These are phyloP conservation scores for Torulaspora indica DNA, from an alignment of 805 yeast species.

Conservation along the genomic window DNA sequence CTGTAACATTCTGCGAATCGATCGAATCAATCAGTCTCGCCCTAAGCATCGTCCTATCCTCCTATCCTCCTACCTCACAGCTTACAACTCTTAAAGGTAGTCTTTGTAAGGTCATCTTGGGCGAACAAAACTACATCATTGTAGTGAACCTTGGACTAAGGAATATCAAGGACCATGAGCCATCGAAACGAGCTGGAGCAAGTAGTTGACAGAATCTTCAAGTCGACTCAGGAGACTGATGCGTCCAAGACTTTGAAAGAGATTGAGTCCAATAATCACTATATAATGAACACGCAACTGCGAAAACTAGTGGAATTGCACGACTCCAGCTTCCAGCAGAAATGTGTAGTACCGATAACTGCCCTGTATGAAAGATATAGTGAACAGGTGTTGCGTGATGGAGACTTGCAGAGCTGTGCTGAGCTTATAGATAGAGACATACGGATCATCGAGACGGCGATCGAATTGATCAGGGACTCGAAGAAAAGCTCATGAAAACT, in stretches of 20 bases:
- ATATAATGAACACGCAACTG: constrained; percentile 28
- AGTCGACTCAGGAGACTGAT: constrained; percentile 16
- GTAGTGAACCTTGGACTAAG: background rate
- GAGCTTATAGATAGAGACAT: constrained; percentile 70
- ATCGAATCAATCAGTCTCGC: constrained; percentile 22
- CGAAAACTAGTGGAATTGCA: constrained; percentile 28
- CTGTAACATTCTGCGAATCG: constrained; percentile 21
- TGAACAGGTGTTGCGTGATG: constrained; percentile 23
- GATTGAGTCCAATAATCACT: constrained; percentile 28
- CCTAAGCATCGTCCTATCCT: constrained; percentile 23
- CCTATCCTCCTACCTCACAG: background rate
- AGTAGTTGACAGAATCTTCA: constrained; percentile 13
- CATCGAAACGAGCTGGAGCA: constrained; percentile 13
- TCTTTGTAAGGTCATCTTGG: background rate
- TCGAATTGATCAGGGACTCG: constrained; percentile 37
- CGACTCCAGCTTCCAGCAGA: constrained; percentile 26
- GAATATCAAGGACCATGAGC: constrained; percentile 6
- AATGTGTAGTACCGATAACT: constrained; percentile 24
- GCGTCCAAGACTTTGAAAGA: constrained; percentile 23
- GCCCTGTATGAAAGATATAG: constrained; percentile 23
- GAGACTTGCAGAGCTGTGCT: constrained; percentile 50
- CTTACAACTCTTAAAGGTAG: background rate
- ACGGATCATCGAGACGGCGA: constrained; percentile 61
- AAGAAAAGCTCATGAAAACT: constrained; percentile 6
- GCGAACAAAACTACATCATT: background rate